Percentiles rank a stretch among this genome's conserved stretches.
phyloP scores from a whole-genome alignment of 1,139 yeast species.

The Pneumocystis wakefieldiae region DNA sequence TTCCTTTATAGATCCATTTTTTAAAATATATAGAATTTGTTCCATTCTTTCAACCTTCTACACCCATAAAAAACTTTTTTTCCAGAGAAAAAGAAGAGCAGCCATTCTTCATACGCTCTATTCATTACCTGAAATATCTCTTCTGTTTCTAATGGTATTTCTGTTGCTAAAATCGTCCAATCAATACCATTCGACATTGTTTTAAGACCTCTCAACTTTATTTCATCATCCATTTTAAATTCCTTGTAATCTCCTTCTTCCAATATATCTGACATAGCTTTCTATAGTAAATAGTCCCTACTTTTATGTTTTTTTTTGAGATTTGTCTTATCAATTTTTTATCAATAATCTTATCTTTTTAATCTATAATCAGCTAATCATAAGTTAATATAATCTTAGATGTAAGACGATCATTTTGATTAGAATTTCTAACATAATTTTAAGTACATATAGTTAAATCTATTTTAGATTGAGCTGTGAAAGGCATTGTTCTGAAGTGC shows the following conservation, averaged over 20 bases:
- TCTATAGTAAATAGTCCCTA: too few relatives aligned
- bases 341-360: too few relatives aligned
- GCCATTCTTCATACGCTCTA: too few relatives aligned
- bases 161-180: not conserved
- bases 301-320: too few relatives aligned
- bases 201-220: not conserved
- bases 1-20: not conserved
- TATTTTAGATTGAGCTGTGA: not conserved
- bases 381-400: too few relatives aligned
- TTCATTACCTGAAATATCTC: not conserved
- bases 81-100: not conserved
- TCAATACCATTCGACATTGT: not conserved
- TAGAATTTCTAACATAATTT: too few relatives aligned
- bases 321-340: too few relatives aligned
- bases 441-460: not conserved
- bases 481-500: conserved; percentile 15
- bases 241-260: not conserved
- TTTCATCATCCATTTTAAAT: not conserved
- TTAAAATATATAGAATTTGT: not conserved
- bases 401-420: too few relatives aligned
- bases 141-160: not conserved
- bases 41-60: not conserved
- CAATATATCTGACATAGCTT: too few relatives aligned
- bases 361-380: too few relatives aligned
- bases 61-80: not conserved